These are phyloP conservation scores for Miscanthus lutarioriparius DNA, from an alignment of 176 grass and related monocot genomes.

Conservation along the genomic window DNA sequence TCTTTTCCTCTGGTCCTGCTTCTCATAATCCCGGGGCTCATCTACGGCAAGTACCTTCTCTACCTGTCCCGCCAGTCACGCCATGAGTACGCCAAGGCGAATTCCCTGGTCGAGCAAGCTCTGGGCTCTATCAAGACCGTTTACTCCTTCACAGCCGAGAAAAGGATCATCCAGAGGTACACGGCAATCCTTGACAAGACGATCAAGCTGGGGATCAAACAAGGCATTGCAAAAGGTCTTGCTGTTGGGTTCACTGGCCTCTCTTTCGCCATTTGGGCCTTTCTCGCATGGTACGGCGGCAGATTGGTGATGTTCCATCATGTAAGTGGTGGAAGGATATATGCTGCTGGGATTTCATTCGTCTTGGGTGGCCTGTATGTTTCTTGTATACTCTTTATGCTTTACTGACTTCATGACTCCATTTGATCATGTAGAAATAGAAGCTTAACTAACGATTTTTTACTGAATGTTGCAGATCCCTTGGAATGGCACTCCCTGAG, in stretches of 20 bases:
- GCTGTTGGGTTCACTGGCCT: slow-evolving; percentile 85
- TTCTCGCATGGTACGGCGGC: slow-evolving; percentile 95
- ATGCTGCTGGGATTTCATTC: slow-evolving; percentile 93
- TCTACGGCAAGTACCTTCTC: slow-evolving; percentile 94
- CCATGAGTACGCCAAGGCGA: slow-evolving; percentile 64
- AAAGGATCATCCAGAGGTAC: slow-evolving; percentile 68
- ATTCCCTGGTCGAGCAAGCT: slow-evolving; percentile 78
- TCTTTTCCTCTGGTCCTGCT: slow-evolving; percentile 80
- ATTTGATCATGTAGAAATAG: slow-evolving; percentile 16
- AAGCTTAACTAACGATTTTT: neutral
- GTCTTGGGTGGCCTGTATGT: slow-evolving; percentile 95
- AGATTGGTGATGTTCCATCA: slow-evolving; percentile 83
- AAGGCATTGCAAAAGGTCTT: slow-evolving; percentile 89
- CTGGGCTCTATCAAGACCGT: slow-evolving; percentile 87
- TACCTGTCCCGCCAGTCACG: slow-evolving; percentile 65
- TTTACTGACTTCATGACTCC: neutral
- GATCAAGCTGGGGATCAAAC: slow-evolving; percentile 84
- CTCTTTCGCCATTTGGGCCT: slow-evolving; percentile 88
- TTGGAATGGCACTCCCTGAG: slow-evolving; percentile 97
- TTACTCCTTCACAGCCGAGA: slow-evolving; percentile 96
- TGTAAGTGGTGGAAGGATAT: slow-evolving; percentile 84
- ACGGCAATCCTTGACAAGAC: slow-evolving; percentile 70
- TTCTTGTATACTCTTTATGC: neutral
- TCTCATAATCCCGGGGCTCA: slow-evolving; percentile 87
- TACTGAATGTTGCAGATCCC: slow-evolving; percentile 60